A percentile compares a stretch with the other conserved stretches of the same genome.
Conservation (phyloP, 345 rosid genomes). For the Carallia pectinifolia region DNA sequence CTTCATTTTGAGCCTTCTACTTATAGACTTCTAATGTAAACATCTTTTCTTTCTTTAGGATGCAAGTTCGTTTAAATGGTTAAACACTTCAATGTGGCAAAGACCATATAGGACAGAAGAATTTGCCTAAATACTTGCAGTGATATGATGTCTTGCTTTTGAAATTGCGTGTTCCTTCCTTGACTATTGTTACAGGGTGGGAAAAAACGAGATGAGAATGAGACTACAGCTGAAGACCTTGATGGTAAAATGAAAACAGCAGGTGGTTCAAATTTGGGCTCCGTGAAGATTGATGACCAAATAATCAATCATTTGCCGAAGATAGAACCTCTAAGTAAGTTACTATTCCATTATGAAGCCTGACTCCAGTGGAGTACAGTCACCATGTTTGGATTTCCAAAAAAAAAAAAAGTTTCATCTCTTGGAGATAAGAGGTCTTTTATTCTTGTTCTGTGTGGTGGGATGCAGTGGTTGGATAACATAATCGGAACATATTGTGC, state of each 20-base stretch:
- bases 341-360: slow-evolving; percentile 4
- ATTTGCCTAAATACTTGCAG: not conserved
- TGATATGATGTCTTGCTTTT: slow-evolving; percentile 10
- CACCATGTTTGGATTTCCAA: too few relatives aligned
- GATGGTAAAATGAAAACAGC: slow-evolving; percentile 40
- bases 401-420: not conserved
- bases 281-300: slow-evolving; percentile 35
- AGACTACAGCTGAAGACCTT: slow-evolving; percentile 46
- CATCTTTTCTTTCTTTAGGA: not conserved
- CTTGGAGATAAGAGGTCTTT: not conserved
- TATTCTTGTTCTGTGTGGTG: too few relatives aligned
- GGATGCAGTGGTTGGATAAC: too few relatives aligned
- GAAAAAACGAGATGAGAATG: slow-evolving; percentile 21
- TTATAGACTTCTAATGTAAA: not conserved
- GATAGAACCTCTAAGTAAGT: slow-evolving; percentile 58
- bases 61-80: not conserved
- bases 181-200: slow-evolving; percentile 42
- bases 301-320: slow-evolving; percentile 51
- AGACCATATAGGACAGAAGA: not conserved
- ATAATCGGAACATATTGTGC: not conserved
- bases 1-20: not conserved
- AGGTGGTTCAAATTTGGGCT: slow-evolving; percentile 30
- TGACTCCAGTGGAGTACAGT: not conserved
- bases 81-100: not conserved
- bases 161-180: slow-evolving; percentile 4